Conservation (phyloP, 2,329 filamentous ascomycete genomes). For the Ambrosiella xylebori region DNA sequence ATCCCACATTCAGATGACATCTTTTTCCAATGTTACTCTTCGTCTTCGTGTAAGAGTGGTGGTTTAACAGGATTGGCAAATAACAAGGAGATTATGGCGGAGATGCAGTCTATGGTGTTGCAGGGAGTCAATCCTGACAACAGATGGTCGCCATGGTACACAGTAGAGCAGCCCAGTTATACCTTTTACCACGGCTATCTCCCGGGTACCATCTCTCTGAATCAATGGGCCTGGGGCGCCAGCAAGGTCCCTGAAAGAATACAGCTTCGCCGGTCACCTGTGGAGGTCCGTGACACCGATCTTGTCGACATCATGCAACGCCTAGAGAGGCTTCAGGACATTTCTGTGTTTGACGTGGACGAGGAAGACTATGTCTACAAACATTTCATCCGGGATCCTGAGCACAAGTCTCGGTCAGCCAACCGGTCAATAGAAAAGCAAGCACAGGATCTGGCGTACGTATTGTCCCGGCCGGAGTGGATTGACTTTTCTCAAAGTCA, state of each 20-base stretch:
- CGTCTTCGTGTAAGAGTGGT: slow-evolving; percentile 12
- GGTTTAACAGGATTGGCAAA: slow-evolving; percentile 10
- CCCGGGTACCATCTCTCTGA: slow-evolving; percentile 55
- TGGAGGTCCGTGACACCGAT: slow-evolving; percentile 42
- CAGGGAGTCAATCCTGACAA: slow-evolving; percentile 19
- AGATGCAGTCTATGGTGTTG: slow-evolving; percentile 39
- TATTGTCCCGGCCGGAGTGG: slow-evolving; percentile 52
- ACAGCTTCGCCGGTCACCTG: slow-evolving; percentile 38
- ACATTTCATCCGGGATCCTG: slow-evolving; percentile 49
- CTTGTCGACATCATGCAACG: slow-evolving; percentile 40
- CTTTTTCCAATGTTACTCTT: slow-evolving; percentile 38
- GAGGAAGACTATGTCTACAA: slow-evolving; percentile 42
- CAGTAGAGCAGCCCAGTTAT: slow-evolving; percentile 57
- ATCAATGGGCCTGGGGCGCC: slow-evolving; percentile 46
- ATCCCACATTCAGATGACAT: slow-evolving; percentile 38
- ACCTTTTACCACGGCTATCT: slow-evolving; percentile 48
- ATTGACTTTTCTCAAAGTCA: slow-evolving; percentile 53
- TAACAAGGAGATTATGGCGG: slow-evolving; percentile 28
- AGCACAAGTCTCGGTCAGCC: slow-evolving; percentile 28
- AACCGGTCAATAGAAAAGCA: slow-evolving; percentile 48
- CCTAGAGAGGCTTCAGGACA: slow-evolving; percentile 40
- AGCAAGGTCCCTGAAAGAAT: slow-evolving; percentile 39
- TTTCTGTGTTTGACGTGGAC: slow-evolving; percentile 27
- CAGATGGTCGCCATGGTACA: slow-evolving; percentile 44
- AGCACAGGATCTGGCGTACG: slow-evolving; percentile 54